Evolutionary conservation across 2,329 filamentous ascomycete genomes (phyloP), one percentile per base, ranked within the genome.

Genomic region (Mariannaea elegans): DNA sequence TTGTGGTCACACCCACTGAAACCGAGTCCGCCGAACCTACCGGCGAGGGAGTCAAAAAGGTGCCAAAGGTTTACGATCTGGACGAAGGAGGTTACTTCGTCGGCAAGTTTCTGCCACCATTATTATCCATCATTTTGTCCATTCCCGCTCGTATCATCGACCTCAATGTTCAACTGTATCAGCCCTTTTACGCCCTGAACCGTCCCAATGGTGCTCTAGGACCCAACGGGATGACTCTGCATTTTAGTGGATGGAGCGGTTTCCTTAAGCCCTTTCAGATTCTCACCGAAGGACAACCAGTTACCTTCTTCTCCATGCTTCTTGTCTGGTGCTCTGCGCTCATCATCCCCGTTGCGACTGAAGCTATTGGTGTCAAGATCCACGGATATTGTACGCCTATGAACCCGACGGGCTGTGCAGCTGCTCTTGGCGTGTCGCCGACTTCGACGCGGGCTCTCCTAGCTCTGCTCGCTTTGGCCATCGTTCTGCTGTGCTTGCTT

Each of bases 161-260:
- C 63, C 69, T 76, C 59, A 78, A 79, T 59, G 78, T 74, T 4
- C 78, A 80, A 55, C 69, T 78, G 1, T 80, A 79, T 48, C 78
- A 80, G 55, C 81, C 80, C 3, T 83, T 82, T 63, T 76, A 80
- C 54, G 74, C 78, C 4, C 70, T 85, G 24, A 74, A 77, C n/a
- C 71, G 65, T 7, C 62, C 71, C 0, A 66, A 72, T 4, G 81
- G 81, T 3, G 77, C 77, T 0, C 53, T 68, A 0, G 81, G 81
- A 0, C 64, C 69, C 1, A 73, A 81, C 38, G 81, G 80, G 0
- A 72, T 83, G 50, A 80, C 76, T 4, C 72, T 82, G 8, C 74
- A 79, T 56, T 82, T 80, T 27, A 57, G 65, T 3, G 78, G 80
- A 0, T 65, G 77, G 53, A 69, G 72, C 9, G 74, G 75, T 6